A percentile compares a stretch with the other conserved stretches of the same genome.
phyloP scores from a whole-genome alignment of 2,329 filamentous ascomycete genomes.

The Fusarium scirpi region DNA sequence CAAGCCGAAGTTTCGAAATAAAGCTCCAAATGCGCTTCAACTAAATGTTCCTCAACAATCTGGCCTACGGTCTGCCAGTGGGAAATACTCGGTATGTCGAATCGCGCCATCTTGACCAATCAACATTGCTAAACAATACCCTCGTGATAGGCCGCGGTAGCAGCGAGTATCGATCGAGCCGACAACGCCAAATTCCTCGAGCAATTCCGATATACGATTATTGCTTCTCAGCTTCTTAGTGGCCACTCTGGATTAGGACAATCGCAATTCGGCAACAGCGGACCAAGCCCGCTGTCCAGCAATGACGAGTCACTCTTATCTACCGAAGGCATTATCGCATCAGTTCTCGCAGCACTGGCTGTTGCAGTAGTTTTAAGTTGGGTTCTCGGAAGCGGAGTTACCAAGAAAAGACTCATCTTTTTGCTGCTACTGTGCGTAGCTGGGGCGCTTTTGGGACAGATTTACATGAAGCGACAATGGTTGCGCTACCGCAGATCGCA shows the following conservation, averaged over 20 bases:
- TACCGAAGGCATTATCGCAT: slow-evolving; percentile 63
- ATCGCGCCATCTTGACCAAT: not conserved
- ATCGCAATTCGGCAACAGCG: slow-evolving; percentile 42
- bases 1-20: slow-evolving; percentile 64
- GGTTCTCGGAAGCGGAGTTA: slow-evolving; percentile 68
- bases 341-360: slow-evolving; percentile 64
- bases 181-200: slow-evolving; percentile 90
- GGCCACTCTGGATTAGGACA: slow-evolving; percentile 68
- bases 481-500: slow-evolving; percentile 81
- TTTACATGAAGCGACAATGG: slow-evolving; percentile 83
- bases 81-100: slow-evolving; percentile 64
- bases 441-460: slow-evolving; percentile 69
- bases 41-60: slow-evolving; percentile 55
- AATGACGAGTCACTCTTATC: slow-evolving; percentile 52
- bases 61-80: slow-evolving; percentile 60
- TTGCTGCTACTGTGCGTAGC: slow-evolving; percentile 65
- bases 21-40: slow-evolving; percentile 58
- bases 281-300: slow-evolving; percentile 20
- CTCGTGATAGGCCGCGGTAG: slow-evolving; percentile 70
- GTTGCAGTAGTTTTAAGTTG: slow-evolving; percentile 81
- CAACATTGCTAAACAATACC: slow-evolving; percentile 18
- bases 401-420: slow-evolving; percentile 66
- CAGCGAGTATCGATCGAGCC: slow-evolving; percentile 77
- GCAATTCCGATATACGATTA: slow-evolving; percentile 91
- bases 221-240: slow-evolving; percentile 89